Evolutionary conservation across 495 filamentous ascomycete species (phyloP), one percentile per base, ranked within the genome.

Genomic region (Penicillium daleae): DNA sequence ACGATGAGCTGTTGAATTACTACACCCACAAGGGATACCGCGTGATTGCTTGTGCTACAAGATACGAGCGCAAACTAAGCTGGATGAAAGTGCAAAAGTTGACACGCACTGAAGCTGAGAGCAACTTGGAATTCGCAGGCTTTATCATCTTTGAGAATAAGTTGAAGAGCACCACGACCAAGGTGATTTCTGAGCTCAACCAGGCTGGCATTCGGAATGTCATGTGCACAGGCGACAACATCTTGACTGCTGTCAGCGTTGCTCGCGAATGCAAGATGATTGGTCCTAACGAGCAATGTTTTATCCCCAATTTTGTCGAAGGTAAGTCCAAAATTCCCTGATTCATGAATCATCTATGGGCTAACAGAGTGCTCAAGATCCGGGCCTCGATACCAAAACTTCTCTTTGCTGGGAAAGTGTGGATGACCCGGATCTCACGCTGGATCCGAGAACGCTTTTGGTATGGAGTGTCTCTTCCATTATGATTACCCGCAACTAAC

Each of bases 101-200:
- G 87, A 91, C 87, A 57, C 89, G 96, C 13, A 74, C 84, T 13
- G 89, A 97, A 44, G 93, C 90, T 19, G 96, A 99, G 72, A 87
- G 83, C 2, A 81, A 87, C 60, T 82, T 99, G 4, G 85, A 90
- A 19, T 97, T 99, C 65, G 78, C 94, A 46, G 96, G 95, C 19
- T 98, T 99, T 73, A 98, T 98, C 66, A 88, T 99, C 33, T 99
- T 99, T 71, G 94, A 99, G 74, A 99, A 99, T 70, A 99, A 98
- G 77, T 74, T 99, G 63, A 99, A 99, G 74, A 86, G 89, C 21
- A 89, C 83, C 35, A 97, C 93, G 6, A 78, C 89, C 4, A 78
- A 80, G 3, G 88, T 96, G 31, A 87, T 99, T 48, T 79, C 89
- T 39, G 92, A 97, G 73, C 85, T 99, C n/a, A 85, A 85, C 13